Percentiles rank a stretch among this genome's conserved stretches.
These are phyloP conservation scores for Trapa bicornis DNA, from an alignment of 345 rosid species.

Conservation along the genomic window DNA sequence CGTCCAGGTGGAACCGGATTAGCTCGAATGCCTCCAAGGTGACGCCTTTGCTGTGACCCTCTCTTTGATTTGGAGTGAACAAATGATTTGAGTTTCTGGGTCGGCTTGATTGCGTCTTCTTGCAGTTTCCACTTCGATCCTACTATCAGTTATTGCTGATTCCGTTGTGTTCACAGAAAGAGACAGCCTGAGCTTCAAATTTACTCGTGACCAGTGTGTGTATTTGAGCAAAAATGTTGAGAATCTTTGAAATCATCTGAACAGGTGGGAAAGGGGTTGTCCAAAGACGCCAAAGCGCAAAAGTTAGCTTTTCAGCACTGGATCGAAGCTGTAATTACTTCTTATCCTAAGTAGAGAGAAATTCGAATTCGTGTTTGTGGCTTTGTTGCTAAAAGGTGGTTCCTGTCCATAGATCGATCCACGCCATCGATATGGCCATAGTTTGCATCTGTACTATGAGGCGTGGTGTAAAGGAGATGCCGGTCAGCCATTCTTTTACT, in stretches of 20 bases:
- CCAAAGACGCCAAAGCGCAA: conserved; percentile 56
- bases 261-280: conserved; percentile 66
- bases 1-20: conserved; percentile 69
- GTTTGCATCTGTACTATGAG: conserved; percentile 58
- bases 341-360: background rate
- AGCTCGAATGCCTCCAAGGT: conserved; percentile 79
- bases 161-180: background rate
- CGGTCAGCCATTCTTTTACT: conserved; percentile 86
- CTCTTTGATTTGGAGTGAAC: background rate
- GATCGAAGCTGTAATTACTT: conserved; percentile 45
- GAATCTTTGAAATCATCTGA: conserved; percentile 4
- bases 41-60: background rate
- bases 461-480: conserved; percentile 65
- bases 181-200: background rate
- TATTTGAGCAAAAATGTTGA: background rate
- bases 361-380: background rate
- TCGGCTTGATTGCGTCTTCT: background rate
- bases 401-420: conserved; percentile 59
- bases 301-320: conserved; percentile 90
- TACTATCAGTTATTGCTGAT: background rate
- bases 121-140: background rate
- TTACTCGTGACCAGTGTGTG: background rate
- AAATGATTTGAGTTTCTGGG: background rate
- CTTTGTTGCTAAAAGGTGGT: background rate
- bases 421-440: conserved; percentile 83